Evolutionary conservation across 2,329 filamentous ascomycete species (phyloP).

Genomic region (Clonostachys sp.): DNA sequence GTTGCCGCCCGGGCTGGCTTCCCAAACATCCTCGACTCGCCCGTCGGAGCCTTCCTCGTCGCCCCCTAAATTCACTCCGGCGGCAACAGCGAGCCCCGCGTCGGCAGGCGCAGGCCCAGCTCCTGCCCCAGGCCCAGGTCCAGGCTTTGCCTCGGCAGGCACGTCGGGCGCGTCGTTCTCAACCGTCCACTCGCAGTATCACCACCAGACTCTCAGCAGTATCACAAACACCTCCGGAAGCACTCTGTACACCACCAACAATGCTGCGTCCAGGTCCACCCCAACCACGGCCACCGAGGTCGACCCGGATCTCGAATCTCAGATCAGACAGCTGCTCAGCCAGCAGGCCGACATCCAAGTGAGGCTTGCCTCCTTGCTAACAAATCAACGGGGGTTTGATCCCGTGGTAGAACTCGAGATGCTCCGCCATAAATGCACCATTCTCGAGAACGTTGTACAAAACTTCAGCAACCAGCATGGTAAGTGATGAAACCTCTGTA

Average conservation of each 20-base stretch:
- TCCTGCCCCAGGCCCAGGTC: neutral
- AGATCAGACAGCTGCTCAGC: slow-evolving; percentile 34
- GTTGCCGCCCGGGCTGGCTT: too few species aligned
- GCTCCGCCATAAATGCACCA: slow-evolving; percentile 49
- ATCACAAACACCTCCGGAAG: neutral
- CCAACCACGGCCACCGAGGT: neutral
- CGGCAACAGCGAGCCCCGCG: neutral
- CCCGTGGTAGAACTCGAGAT: slow-evolving; percentile 45
- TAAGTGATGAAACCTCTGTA: neutral
- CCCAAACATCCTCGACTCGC: too few species aligned
- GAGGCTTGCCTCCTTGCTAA: slow-evolving; percentile 41
- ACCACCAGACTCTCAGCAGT: too few species aligned
- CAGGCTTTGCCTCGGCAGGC: neutral
- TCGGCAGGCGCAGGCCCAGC: neutral
- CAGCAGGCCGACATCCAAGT: slow-evolving; percentile 50
- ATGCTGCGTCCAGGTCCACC: neutral
- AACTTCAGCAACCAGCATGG: slow-evolving; percentile 35
- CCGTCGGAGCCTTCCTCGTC: neutral
- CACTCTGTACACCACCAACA: slow-evolving; percentile 2
- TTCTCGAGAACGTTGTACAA: slow-evolving; percentile 41
- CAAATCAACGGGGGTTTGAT: slow-evolving; percentile 41
- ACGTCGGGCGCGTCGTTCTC: too few species aligned
- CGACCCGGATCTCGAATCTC: slow-evolving; percentile 16
- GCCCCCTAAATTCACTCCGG: neutral
- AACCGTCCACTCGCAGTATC: too few species aligned